phyloP scores from a whole-genome alignment of 192 early-diverging fungal species.

The Coemansia sp. region DNA sequence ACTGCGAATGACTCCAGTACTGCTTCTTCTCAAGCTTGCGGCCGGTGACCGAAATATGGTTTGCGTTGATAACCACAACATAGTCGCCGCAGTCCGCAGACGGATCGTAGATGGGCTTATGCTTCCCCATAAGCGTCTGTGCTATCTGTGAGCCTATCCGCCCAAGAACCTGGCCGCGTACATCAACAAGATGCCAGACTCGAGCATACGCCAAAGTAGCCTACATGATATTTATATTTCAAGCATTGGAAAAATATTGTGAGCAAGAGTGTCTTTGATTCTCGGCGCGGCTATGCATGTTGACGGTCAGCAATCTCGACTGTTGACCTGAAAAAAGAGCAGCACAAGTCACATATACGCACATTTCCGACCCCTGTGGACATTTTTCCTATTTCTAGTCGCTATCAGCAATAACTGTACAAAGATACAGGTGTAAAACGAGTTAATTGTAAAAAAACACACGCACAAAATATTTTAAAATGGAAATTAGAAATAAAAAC shows the following conservation, averaged over 20 bases:
- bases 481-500: too few species aligned
- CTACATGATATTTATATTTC: constrained; percentile 37
- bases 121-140: constrained; percentile 93
- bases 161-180: constrained; percentile 83
- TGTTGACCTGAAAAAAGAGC: background rate
- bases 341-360: constrained; percentile 7
- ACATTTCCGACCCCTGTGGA: constrained; percentile 55
- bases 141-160: constrained; percentile 81
- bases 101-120: constrained; percentile 92
- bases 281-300: background rate
- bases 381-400: constrained; percentile 20
- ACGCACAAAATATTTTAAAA: too few species aligned
- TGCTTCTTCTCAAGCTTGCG: constrained; percentile 84
- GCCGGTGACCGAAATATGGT: constrained; percentile 74
- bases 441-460: too few species aligned
- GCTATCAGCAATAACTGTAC: background rate
- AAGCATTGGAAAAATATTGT: constrained; percentile 2
- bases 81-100: constrained; percentile 94
- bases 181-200: constrained; percentile 92
- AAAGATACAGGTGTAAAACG: too few species aligned
- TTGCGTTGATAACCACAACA: constrained; percentile 93
- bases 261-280: background rate
- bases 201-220: constrained; percentile 83
- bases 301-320: background rate
- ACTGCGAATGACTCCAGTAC: constrained; percentile 85